Evolutionary conservation across 2,329 filamentous ascomycete genomes (phyloP).

Genomic region (Proliferodiscus dingleyae): DNA sequence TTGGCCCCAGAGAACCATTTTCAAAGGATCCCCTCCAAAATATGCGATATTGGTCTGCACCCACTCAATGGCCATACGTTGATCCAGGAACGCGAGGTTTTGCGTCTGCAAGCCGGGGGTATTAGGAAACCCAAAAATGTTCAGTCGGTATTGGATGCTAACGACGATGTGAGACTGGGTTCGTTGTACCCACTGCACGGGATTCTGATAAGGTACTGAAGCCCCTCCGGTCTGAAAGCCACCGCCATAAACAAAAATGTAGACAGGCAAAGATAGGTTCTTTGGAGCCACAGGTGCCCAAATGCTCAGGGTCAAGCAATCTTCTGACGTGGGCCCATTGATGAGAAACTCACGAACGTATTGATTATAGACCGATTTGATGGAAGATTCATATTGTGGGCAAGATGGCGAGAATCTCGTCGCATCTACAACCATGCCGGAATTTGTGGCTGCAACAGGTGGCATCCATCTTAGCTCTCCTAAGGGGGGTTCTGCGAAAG

Average conservation of each 20-base stretch:
- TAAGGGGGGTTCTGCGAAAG: constrained; percentile 35
- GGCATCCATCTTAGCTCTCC: constrained; percentile 34
- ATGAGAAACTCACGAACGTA: constrained; percentile 13
- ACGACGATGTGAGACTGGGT: background rate
- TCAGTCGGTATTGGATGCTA: constrained; percentile 29
- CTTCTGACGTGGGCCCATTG: constrained; percentile 25
- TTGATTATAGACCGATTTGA: constrained; percentile 11
- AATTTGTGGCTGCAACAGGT: constrained; percentile 22
- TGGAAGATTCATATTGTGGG: constrained; percentile 12
- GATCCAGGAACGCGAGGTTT: constrained; percentile 60
- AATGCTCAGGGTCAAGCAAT: constrained; percentile 35
- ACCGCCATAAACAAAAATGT: background rate
- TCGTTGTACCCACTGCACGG: constrained; percentile 20
- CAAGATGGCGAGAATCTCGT: constrained; percentile 19
- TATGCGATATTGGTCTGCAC: too few species aligned
- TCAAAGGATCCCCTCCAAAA: too few species aligned
- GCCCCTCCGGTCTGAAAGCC: constrained; percentile 33
- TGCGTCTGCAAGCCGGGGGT: constrained; percentile 9
- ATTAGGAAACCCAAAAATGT: constrained; percentile 34
- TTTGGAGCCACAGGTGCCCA: too few species aligned
- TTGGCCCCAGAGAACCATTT: too few species aligned
- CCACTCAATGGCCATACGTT: constrained; percentile 51
- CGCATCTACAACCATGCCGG: constrained; percentile 10
- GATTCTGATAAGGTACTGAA: constrained; percentile 40
- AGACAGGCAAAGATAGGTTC: background rate